Conservation (phyloP, 2,329 filamentous ascomycete genomes). For the Aphanocladium album region DNA sequence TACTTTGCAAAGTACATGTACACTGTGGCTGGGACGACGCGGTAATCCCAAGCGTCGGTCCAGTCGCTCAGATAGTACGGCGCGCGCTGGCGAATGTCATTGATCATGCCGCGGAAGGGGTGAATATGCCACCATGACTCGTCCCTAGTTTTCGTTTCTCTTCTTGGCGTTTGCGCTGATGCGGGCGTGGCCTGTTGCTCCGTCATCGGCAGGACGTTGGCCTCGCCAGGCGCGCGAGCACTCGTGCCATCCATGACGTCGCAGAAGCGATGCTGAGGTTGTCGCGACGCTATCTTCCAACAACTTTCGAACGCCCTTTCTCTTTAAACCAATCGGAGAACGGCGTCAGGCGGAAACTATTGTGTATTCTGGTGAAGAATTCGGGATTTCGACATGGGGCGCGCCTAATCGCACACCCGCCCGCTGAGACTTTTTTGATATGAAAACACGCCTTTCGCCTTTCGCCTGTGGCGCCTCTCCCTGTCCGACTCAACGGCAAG, state of each 20-base stretch:
- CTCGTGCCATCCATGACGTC: not conserved
- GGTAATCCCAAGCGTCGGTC: conserved; percentile 84
- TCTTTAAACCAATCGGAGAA: too few species aligned
- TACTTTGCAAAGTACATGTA: conserved; percentile 97
- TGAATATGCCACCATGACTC: conserved; percentile 67
- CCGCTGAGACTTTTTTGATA: not conserved
- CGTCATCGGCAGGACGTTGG: not conserved
- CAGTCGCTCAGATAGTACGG: conserved; percentile 82
- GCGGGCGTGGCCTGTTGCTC: not conserved
- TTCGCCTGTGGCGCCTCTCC: too few species aligned
- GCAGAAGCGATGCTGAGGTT: too few species aligned
- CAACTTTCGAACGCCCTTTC: too few species aligned
- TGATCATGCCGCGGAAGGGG: conserved; percentile 72
- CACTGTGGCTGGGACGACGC: conserved; percentile 78
- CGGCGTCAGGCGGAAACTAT: not conserved
- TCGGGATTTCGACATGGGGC: not conserved
- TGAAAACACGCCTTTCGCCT: not conserved
- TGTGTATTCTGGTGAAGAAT: not conserved
- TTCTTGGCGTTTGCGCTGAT: not conserved
- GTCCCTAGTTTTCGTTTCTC: not conserved
- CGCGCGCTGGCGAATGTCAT: conserved; percentile 67
- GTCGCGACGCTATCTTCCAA: too few species aligned
- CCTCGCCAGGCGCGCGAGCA: not conserved
- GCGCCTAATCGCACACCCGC: not conserved
- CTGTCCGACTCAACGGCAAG: not conserved